Conservation (phyloP, 176 grass and related monocot genomes). For the Paspalum vaginatum region DNA sequence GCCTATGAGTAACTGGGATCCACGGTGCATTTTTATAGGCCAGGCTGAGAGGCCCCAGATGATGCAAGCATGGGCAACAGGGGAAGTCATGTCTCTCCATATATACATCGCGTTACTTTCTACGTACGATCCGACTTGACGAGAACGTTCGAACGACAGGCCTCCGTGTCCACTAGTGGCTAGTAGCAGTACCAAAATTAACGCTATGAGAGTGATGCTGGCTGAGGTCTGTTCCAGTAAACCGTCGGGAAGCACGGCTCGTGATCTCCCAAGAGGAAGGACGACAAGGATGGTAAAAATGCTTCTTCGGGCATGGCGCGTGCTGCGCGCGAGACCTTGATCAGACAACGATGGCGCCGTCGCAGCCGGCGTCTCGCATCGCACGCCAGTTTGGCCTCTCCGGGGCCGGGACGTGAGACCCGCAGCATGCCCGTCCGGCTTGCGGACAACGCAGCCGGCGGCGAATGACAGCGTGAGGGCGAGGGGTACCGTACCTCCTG, state of each 20-base stretch:
- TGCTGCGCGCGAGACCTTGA: no score
- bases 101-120: background rate
- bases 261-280: background rate
- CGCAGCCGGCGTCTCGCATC: background rate
- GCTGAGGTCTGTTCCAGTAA: background rate
- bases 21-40: conserved; percentile 10
- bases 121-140: background rate
- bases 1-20: conserved; percentile 13
- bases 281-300: no score
- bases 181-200: background rate
- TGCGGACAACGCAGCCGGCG: no score
- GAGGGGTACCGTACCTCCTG: no score
- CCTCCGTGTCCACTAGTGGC: background rate
- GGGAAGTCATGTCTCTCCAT: background rate
- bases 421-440: no score
- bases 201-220: background rate
- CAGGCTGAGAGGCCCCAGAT: background rate
- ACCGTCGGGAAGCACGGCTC: background rate
- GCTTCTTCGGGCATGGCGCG: no score
- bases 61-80: background rate
- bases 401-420: no score
- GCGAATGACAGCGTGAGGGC: no score
- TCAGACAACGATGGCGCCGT: no score
- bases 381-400: background rate
- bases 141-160: background rate